Percentiles rank a stretch among this genome's conserved stretches.
These are phyloP conservation scores for Dioszegia aurantiaca DNA, from an alignment of 768 basidiomycete species.

Conservation along the genomic window DNA sequence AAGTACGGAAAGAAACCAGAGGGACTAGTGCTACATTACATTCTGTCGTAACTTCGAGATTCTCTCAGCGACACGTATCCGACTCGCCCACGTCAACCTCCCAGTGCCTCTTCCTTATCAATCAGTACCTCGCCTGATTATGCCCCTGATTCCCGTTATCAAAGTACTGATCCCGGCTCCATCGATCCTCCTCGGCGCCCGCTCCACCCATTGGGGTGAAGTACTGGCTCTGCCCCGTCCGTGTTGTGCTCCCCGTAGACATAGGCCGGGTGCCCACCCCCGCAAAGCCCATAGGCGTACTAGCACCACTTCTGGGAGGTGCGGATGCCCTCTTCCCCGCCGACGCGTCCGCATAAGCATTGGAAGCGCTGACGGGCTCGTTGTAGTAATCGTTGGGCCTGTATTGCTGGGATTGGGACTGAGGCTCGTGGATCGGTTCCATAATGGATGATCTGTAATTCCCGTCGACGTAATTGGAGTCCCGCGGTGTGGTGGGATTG, in stretches of 20 bases:
- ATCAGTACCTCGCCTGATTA: background rate
- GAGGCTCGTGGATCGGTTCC: constrained; percentile 12
- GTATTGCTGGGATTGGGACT: constrained; percentile 4
- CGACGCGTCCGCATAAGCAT: constrained; percentile 5
- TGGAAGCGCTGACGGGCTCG: background rate
- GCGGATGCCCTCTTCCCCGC: constrained; percentile 1
- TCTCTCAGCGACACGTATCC: no score
- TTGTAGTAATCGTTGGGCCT: constrained; percentile 1
- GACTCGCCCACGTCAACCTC: no score
- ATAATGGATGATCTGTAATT: constrained; percentile 14
- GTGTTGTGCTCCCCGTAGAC: background rate
- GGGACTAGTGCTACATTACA: constrained; percentile 1
- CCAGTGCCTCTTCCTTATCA: no score
- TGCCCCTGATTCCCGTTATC: background rate
- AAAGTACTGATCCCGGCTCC: constrained; percentile 18
- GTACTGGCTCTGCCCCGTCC: constrained; percentile 5
- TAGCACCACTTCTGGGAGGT: background rate
- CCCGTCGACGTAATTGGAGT: background rate
- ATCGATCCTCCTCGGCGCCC: constrained; percentile 4
- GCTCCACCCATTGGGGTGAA: constrained; percentile 4
- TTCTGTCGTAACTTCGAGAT: no score
- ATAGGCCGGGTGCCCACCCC: background rate
- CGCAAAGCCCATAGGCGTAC: background rate
- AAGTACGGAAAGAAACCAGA: no score
- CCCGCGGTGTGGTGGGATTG: constrained; percentile 11